Evolutionary conservation across 495 filamentous ascomycete genomes (phyloP).

Genomic region (Staphylotrichum longicolle): DNA sequence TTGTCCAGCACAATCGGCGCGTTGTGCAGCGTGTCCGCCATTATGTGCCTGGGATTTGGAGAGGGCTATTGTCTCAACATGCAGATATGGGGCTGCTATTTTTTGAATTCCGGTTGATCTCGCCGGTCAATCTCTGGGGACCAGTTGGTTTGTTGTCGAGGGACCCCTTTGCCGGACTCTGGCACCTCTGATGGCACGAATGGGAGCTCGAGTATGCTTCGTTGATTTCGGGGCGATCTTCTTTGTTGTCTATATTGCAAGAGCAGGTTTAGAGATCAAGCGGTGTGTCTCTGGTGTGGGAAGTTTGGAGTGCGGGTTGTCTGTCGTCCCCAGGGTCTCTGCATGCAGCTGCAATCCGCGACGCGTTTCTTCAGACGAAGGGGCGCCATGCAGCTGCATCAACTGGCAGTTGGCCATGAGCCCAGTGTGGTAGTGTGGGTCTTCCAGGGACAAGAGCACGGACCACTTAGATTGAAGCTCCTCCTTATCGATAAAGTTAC

Average conservation of each 20-base stretch:
- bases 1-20: constrained; percentile 98
- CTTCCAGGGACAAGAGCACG: neutral
- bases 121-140: constrained; percentile 1
- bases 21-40: constrained; percentile 89
- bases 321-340: too few relatives aligned
- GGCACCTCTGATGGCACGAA: too few relatives aligned
- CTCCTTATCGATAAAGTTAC: neutral
- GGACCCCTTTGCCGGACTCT: too few relatives aligned
- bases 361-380: constrained; percentile 21
- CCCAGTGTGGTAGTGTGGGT: too few relatives aligned
- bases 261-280: too few relatives aligned
- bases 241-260: too few relatives aligned
- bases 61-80: constrained; percentile 9
- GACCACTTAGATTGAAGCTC: too few relatives aligned
- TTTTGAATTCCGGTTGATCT: neutral
- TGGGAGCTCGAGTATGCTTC: too few relatives aligned
- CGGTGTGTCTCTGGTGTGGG: too few relatives aligned
- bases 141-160: too few relatives aligned
- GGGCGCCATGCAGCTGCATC: constrained; percentile 11
- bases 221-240: too few relatives aligned
- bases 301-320: too few relatives aligned
- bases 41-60: constrained; percentile 29
- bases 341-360: constrained; percentile 2
- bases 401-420: constrained; percentile 2
- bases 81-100: neutral